A percentile compares a stretch with the other conserved stretches of the same genome.
Evolutionary conservation across 495 filamentous ascomycete species (phyloP).

Genomic region (Talaromyces wortmannii): DNA sequence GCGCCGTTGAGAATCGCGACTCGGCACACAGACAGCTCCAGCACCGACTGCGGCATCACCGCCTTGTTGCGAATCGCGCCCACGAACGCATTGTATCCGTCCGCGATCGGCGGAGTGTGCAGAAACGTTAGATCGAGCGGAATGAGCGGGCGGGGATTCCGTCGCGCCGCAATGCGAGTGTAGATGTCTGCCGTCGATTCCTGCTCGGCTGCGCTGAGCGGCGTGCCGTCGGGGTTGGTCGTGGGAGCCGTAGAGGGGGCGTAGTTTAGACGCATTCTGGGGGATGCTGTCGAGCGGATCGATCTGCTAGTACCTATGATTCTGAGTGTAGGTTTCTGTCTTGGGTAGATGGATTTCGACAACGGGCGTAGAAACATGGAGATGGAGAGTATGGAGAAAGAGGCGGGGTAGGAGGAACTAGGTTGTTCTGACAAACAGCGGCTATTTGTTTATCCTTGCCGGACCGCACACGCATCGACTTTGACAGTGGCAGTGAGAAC

Average conservation of each 20-base stretch:
- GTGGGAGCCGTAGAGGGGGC: slow-evolving; percentile 48
- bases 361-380: too few relatives aligned
- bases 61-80: slow-evolving; percentile 66
- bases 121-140: slow-evolving; percentile 67
- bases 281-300: too few relatives aligned
- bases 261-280: slow-evolving; percentile 69
- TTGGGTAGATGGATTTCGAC: too few relatives aligned
- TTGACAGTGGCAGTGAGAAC: neutral
- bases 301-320: too few relatives aligned
- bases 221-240: slow-evolving; percentile 26
- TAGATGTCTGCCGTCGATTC: slow-evolving; percentile 44
- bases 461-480: too few relatives aligned
- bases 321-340: too few relatives aligned
- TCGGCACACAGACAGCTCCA: slow-evolving; percentile 68
- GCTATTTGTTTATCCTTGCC: too few relatives aligned
- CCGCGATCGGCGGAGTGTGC: slow-evolving; percentile 63
- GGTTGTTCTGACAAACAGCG: too few relatives aligned
- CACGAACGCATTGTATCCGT: slow-evolving; percentile 79
- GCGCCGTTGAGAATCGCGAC: slow-evolving; percentile 69
- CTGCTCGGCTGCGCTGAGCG: slow-evolving; percentile 4
- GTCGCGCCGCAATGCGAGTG: slow-evolving; percentile 52
- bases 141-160: slow-evolving; percentile 56
- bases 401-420: too few relatives aligned
- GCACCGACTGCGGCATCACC: slow-evolving; percentile 47
- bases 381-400: neutral